phyloP scores from a whole-genome alignment of 495 filamentous ascomycete species.

The Bacidia gigantensis region DNA sequence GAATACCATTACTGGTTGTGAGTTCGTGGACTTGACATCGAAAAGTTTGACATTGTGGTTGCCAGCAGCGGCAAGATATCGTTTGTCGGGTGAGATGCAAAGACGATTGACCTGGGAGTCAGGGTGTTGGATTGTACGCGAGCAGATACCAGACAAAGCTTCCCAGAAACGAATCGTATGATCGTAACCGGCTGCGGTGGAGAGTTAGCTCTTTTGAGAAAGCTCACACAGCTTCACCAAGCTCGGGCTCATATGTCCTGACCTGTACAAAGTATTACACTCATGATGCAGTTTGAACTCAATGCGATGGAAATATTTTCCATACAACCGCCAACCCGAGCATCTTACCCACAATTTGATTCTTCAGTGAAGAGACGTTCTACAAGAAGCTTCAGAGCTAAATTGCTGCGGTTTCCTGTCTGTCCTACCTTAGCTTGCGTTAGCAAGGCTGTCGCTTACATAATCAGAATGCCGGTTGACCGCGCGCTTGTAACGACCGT shows the following conservation, averaged over 20 bases:
- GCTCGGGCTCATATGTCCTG: slow-evolving; percentile 20
- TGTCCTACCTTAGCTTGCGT: no score
- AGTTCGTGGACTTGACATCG: slow-evolving; percentile 93
- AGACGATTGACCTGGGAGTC: slow-evolving; percentile 97
- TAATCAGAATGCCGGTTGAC: no score
- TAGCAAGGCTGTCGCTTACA: no score
- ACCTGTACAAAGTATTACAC: slow-evolving; percentile 82
- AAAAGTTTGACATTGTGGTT: slow-evolving; percentile 93
- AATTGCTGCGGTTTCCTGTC: no score
- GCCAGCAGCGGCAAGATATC: slow-evolving; percentile 86
- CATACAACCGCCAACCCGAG: no score
- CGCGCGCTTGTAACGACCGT: no score
- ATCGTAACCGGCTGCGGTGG: slow-evolving; percentile 72
- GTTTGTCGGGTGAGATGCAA: slow-evolving; percentile 96
- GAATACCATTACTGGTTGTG: slow-evolving; percentile 79
- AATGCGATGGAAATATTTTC: no score
- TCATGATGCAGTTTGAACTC: slow-evolving; percentile 38
- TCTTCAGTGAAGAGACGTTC: no score
- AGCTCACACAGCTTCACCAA: slow-evolving; percentile 9
- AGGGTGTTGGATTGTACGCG: slow-evolving; percentile 90
- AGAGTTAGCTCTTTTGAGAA: background rate
- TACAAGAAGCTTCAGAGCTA: no score
- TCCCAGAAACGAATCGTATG: slow-evolving; percentile 99
- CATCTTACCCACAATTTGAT: background rate
- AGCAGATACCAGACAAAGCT: slow-evolving; percentile 92